Evolutionary conservation across 257 asterid genomes (phyloP).

Genomic region (Petunia axillaris): DNA sequence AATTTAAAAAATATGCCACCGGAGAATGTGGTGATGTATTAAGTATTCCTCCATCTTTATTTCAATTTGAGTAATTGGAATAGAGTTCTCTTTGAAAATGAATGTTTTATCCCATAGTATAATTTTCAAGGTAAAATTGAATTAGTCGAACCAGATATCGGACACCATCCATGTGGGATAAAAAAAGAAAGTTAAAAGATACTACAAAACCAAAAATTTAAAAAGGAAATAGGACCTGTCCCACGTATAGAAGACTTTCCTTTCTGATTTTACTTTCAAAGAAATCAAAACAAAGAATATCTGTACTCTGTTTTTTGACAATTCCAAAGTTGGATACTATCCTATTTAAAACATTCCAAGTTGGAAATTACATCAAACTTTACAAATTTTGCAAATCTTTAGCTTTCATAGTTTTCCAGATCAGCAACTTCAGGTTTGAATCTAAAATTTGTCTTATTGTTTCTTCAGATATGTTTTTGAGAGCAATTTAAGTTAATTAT

Average conservation of each 20-base stretch:
- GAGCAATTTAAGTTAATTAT: too few species aligned
- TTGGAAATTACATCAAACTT: neutral
- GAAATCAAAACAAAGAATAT: slow-evolving; percentile 1
- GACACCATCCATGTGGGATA: too few species aligned
- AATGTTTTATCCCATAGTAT: too few species aligned
- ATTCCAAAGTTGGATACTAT: slow-evolving; percentile 19
- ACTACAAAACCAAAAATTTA: neutral
- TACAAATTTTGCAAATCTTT: neutral
- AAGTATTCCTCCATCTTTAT: too few species aligned
- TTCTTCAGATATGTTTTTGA: neutral
- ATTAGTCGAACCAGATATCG: too few species aligned
- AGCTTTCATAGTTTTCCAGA: neutral
- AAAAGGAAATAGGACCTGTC: slow-evolving; percentile 5
- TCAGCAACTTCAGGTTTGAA: slow-evolving; percentile 19
- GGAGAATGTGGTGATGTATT: too few species aligned
- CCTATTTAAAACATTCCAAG: slow-evolving; percentile 17
- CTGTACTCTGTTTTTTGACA: neutral
- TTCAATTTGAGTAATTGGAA: too few species aligned
- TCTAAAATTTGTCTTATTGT: neutral
- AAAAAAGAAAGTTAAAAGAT: neutral
- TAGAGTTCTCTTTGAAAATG: too few species aligned
- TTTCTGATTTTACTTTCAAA: slow-evolving; percentile 9
- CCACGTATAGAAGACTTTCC: neutral
- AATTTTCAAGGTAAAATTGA: too few species aligned
- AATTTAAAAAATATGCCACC: too few species aligned